phyloP scores from a whole-genome alignment of 768 basidiomycete species.

The Pleurotus platypus region DNA sequence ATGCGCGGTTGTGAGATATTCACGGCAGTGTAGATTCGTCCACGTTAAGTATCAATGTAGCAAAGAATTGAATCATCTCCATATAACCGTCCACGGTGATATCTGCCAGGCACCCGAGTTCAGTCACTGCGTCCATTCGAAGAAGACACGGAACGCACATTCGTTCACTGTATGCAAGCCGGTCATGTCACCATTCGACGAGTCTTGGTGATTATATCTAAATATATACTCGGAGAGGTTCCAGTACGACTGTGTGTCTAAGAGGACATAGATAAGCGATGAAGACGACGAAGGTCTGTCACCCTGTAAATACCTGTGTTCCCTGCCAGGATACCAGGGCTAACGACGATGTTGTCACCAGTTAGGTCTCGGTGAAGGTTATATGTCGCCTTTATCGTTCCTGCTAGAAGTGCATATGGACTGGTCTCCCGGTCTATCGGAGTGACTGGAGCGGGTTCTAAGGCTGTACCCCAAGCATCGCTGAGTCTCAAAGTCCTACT shows the following conservation, averaged over 20 bases:
- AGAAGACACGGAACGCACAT: conserved; percentile 24
- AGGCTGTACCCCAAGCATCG: conserved; percentile 32
- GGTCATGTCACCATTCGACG: conserved; percentile 10
- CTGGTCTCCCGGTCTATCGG: conserved; percentile 18
- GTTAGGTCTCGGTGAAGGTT: conserved; percentile 22
- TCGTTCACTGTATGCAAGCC: conserved; percentile 53
- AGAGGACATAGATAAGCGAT: background rate
- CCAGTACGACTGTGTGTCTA: conserved; percentile 35
- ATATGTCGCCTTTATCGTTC: conserved; percentile 38
- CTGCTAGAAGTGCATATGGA: conserved; percentile 34
- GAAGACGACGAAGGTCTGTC: conserved; percentile 7
- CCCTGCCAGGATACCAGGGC: conserved; percentile 30
- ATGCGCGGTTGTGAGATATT: too few species aligned
- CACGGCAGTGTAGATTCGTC: conserved; percentile 26
- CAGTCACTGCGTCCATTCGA: background rate
- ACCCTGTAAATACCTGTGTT: conserved; percentile 27
- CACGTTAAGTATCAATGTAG: conserved; percentile 39
- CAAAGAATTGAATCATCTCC: conserved; percentile 41
- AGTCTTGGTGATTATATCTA: conserved; percentile 38
- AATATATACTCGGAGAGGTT: conserved; percentile 35
- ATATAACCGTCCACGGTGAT: conserved; percentile 30
- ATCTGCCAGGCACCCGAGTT: conserved; percentile 10
- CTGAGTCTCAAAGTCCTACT: conserved; percentile 33
- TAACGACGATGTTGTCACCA: conserved; percentile 16
- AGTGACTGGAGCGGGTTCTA: conserved; percentile 50